Evolutionary conservation across 148 eudicot genomes (phyloP).

Genomic region (Gaultheria prostrata): DNA sequence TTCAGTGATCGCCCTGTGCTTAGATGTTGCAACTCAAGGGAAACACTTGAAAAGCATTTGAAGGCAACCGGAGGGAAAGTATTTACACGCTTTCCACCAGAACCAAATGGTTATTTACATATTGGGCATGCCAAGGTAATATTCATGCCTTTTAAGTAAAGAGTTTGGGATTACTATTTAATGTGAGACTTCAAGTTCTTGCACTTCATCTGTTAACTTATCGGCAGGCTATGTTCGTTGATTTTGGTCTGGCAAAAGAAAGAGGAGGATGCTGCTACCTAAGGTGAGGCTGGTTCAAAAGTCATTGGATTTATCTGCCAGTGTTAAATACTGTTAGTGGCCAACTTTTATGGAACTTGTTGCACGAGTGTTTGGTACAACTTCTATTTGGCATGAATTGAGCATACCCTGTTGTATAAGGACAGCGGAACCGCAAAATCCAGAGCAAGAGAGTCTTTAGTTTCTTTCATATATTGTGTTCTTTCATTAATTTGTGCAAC

Average conservation of each 20-base stretch:
- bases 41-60: constrained; percentile 72
- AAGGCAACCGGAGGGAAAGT: constrained; percentile 80
- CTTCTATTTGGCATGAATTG: background rate
- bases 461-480: background rate
- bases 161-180: background rate
- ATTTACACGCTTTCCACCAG: constrained; percentile 91
- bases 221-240: constrained; percentile 88
- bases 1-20: constrained; percentile 73
- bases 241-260: constrained; percentile 95
- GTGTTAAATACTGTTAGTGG: background rate
- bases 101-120: constrained; percentile 97
- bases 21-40: constrained; percentile 81
- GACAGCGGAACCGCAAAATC: background rate
- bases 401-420: background rate
- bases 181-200: constrained; percentile 8
- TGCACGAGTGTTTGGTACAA: background rate
- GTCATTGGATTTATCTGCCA: background rate
- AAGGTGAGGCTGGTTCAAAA: constrained; percentile 43
- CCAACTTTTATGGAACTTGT: background rate
- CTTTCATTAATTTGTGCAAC: background rate
- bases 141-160: constrained; percentile 1
- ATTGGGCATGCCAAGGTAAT: constrained; percentile 99
- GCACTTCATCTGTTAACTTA: constrained; percentile 11
- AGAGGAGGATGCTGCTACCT: constrained; percentile 90
- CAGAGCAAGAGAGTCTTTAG: background rate